These are phyloP conservation scores for Alternaria sp. DNA, from an alignment of 2,329 filamentous ascomycete species.

Conservation along the genomic window DNA sequence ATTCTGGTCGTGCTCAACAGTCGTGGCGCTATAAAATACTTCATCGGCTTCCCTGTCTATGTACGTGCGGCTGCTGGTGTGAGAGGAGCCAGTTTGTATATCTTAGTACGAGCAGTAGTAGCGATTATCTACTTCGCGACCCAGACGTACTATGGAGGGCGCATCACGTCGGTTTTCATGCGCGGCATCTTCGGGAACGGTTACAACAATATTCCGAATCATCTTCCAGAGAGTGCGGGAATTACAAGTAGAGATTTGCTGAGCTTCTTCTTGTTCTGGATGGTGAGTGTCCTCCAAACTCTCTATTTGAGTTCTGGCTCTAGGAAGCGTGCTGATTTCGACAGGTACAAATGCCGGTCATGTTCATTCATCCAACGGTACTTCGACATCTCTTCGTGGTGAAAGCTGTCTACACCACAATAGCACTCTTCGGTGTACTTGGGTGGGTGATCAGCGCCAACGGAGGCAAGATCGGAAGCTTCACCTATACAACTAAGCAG, in stretches of 20 bases:
- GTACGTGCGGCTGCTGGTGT: slow-evolving; percentile 30
- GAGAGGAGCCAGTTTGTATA: slow-evolving; percentile 28
- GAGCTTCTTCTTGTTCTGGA: slow-evolving; percentile 37
- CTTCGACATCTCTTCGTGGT: slow-evolving; percentile 33
- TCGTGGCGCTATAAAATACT: slow-evolving; percentile 31
- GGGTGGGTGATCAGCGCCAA: slow-evolving; percentile 32
- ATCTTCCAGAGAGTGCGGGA: slow-evolving; percentile 55
- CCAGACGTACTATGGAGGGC: slow-evolving; percentile 31
- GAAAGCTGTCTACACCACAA: slow-evolving; percentile 28
- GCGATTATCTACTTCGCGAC: slow-evolving; percentile 31
- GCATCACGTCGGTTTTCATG: slow-evolving; percentile 34
- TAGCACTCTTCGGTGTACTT: slow-evolving; percentile 28
- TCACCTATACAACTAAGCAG: slow-evolving; percentile 31
- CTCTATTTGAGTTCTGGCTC: not conserved
- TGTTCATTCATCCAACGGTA: slow-evolving; percentile 37
- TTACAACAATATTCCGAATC: slow-evolving; percentile 53
- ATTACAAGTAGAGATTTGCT: slow-evolving; percentile 40
- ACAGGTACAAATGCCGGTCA: slow-evolving; percentile 35
- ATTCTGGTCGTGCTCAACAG: slow-evolving; percentile 29
- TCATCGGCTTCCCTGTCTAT: slow-evolving; percentile 30
- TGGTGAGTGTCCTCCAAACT: slow-evolving; percentile 9
- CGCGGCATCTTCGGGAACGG: slow-evolving; percentile 29
- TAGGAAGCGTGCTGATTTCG: slow-evolving; percentile 1
- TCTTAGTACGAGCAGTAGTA: slow-evolving; percentile 28
- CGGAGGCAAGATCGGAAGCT: slow-evolving; percentile 31